Percentiles rank a stretch among this genome's conserved stretches.
These are phyloP conservation scores for Fusarium decemcellulare DNA, from an alignment of 2,329 filamentous ascomycete genomes.

Conservation along the genomic window DNA sequence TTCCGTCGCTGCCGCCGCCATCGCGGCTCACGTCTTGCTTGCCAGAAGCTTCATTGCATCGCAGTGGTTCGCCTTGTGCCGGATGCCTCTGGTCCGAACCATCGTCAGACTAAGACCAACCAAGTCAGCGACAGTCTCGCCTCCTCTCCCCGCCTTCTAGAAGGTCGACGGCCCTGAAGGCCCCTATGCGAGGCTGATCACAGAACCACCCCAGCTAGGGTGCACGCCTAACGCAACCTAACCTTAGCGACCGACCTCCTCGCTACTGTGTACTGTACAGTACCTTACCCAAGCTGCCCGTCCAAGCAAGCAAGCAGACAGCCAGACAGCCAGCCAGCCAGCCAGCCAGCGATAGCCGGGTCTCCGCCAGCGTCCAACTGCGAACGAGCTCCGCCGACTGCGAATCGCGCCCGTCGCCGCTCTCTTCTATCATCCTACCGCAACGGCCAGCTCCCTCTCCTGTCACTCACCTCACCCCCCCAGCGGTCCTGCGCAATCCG, in stretches of 20 bases:
- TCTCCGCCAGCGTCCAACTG: conserved; percentile 5
- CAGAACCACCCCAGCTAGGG: conserved; percentile 42
- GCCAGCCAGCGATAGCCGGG: neutral
- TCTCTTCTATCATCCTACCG: conserved; percentile 11
- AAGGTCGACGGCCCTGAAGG: conserved; percentile 39
- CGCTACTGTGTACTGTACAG: conserved; percentile 7
- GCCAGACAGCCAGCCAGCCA: too few relatives aligned
- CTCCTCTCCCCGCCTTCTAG: conserved; percentile 45
- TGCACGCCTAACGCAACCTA: conserved; percentile 43
- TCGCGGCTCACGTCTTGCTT: conserved; percentile 7
- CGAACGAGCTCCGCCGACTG: conserved; percentile 20
- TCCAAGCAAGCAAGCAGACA: neutral
- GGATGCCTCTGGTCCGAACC: conserved; percentile 26
- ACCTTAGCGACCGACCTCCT: conserved; percentile 32
- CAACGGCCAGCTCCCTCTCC: conserved; percentile 9
- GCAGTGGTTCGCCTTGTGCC: neutral
- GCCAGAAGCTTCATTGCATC: neutral
- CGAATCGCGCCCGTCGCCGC: conserved; percentile 16
- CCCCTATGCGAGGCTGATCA: conserved; percentile 50
- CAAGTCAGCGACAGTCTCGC: conserved; percentile 27
- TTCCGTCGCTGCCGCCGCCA: conserved; percentile 25
- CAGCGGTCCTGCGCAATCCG: conserved; percentile 26
- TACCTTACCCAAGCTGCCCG: neutral
- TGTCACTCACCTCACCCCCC: conserved; percentile 4
- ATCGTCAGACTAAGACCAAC: conserved; percentile 30